Base-by-base conservation (phyloP, 225 moss, liverwort and hornwort genomes). In the Pseudisothecium myosuroides region DNA sequence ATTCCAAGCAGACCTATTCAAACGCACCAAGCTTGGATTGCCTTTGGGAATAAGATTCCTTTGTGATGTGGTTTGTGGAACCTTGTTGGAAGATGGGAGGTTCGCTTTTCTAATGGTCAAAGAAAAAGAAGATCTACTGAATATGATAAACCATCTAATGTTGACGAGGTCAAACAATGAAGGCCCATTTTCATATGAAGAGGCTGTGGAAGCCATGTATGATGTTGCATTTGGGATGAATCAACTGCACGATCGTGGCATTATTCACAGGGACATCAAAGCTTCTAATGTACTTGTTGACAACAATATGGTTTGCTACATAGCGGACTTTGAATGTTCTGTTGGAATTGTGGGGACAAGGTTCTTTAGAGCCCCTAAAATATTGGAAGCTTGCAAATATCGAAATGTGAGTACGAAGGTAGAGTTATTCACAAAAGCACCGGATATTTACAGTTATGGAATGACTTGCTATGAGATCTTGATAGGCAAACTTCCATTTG, bases 11-110 rank as follows among this genome's bases (percentile, higher is more conserved):
- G 0, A 24, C 8, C 0, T 0, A 2, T 0, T 20, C 2, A 8
- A 34, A 0, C 1, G 1, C 0, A 0, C 0, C 0, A 4, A 4
- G 2, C 16, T 55, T 37, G 39, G 27, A 27, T 39, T 79, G 11
- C 1, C 2, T 8, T 0, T 0, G n/a, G n/a, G 0, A 6, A 0
- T 27, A 17, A 56, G n/a, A 79, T 1, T 7, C 0, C 1, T n/a
- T 1, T n/a, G 60, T 80, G 3, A 0, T n/a, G n/a, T n/a, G n/a
- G n/a, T 2, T 19, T 0, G 29, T 5, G 60, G 5, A 31, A 39
- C 17, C 20, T 81, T 60, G 3, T 60, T 81, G 81, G 81, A 60
- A 27, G 60, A 81, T 43, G 81, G 31, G 31, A 60, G 60, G 60
- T 81, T 81, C 0, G 59, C 81, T 81, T 81, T n/a, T n/a, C n/a